Evolutionary conservation across 2,329 filamentous ascomycete genomes (phyloP), one percentile per base, ranked within the genome.

Genomic region (Pyricularia grisea): DNA sequence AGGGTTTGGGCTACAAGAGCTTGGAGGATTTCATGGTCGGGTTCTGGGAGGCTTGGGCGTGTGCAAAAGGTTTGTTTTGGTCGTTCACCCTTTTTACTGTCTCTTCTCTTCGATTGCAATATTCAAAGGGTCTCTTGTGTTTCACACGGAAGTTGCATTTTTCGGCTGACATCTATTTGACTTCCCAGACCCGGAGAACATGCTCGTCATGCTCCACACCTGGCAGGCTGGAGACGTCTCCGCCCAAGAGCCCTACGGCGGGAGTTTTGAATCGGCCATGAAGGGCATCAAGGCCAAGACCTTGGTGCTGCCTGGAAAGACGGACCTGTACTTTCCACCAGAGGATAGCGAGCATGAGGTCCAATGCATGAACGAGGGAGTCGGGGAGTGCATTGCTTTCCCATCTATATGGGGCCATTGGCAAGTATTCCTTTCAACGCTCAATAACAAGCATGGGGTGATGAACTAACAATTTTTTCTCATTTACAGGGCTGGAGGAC

Each of bases 271-370:
- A 70, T 83, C 84, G 68, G 88, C 90, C 0, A 84, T 94, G 86
- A 81, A 82, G 65, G 84, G 81, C 2, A 93, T 94, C 77, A 91
- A 90, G 75, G 89, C 91, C 0, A 92, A 88, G 73, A 88, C 86
- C 0, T 78, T 94, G 61, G 89, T 94, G 3, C 77, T 94, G 17
- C 92, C 92, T 0, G 79, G 82, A 27, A 87, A 91, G 75, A 93
- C 90, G 0, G 92, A 94, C 75, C 81, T 94, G 4, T 94, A 94
- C 75, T 94, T 95, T 72, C 90, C 92, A 67, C 90, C 91, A 0
- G 91, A 94, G 73, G 92, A 94, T 72, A 93, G 90, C 0, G 86
- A 91, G 73, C 88, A 89, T 69, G 92, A 95, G 74, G 88, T 94
- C 76, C 66, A 85, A 25, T 63, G 60, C 25, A 63, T 63, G 60